phyloP scores from a whole-genome alignment of 345 rosid genomes.

The Rhizophora apiculata region DNA sequence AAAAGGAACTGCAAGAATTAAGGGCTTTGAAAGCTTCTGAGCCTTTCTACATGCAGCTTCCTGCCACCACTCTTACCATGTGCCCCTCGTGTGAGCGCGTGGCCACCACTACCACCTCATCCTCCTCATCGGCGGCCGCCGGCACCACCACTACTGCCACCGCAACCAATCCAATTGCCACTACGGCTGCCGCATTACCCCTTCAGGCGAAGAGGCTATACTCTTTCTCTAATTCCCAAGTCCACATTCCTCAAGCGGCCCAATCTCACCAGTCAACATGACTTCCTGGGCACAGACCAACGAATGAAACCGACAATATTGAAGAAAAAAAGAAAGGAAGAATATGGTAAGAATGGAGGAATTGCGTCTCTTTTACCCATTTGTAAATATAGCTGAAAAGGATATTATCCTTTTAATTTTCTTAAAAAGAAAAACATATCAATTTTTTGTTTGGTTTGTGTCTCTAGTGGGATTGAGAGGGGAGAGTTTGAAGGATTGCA shows the following conservation, averaged over 20 bases:
- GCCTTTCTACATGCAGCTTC: constrained; percentile 92
- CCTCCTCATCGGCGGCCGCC: constrained; percentile 23
- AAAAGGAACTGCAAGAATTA: constrained; percentile 75
- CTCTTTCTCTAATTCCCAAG: constrained; percentile 28
- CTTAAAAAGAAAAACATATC: background rate
- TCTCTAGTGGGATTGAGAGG: background rate
- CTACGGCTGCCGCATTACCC: constrained; percentile 7
- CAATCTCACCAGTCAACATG: constrained; percentile 36
- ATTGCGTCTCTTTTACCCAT: background rate
- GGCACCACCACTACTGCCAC: constrained; percentile 11
- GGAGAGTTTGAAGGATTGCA: constrained; percentile 4
- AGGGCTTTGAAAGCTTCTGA: constrained; percentile 79
- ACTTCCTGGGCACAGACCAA: background rate
- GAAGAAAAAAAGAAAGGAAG: background rate
- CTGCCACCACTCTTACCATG: constrained; percentile 99
- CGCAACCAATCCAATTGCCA: background rate
- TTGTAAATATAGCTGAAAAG: constrained; percentile 16
- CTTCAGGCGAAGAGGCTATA: constrained; percentile 17
- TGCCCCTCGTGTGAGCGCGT: constrained; percentile 98
- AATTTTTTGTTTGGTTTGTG: background rate
- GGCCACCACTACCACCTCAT: constrained; percentile 50
- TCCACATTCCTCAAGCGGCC: constrained; percentile 14
- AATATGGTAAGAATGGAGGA: background rate
- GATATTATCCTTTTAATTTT: background rate
- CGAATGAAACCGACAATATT: background rate